These are phyloP conservation scores for Verticillium tricorpus DNA, from an alignment of 2,329 filamentous ascomycete species.

Conservation along the genomic window DNA sequence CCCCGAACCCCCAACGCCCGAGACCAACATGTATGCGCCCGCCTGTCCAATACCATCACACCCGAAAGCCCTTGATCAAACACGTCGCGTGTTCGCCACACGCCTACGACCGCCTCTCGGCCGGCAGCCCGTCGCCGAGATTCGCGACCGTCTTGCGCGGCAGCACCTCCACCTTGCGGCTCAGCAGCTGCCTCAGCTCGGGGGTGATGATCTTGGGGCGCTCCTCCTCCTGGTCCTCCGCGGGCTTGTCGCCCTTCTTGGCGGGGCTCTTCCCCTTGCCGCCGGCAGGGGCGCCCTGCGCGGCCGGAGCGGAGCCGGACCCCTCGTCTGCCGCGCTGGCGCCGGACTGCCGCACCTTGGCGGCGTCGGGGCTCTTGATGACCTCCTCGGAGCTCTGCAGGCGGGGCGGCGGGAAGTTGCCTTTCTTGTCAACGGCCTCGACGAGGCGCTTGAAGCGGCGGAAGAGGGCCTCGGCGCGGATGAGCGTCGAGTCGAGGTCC, in stretches of 20 bases:
- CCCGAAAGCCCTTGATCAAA: background rate
- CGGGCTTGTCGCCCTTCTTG: constrained; percentile 28
- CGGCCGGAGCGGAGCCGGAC: background rate
- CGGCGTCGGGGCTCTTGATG: constrained; percentile 12
- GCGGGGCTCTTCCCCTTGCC: constrained; percentile 21
- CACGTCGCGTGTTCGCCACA: background rate
- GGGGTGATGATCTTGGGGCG: constrained; percentile 48
- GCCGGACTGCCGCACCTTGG: constrained; percentile 6
- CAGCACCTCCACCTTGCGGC: constrained; percentile 40
- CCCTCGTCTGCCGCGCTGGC: background rate
- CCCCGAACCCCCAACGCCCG: background rate
- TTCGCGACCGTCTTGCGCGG: constrained; percentile 29
- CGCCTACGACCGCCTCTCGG: background rate
- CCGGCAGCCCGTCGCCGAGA: background rate
- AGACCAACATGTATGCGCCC: background rate
- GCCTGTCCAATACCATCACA: background rate
- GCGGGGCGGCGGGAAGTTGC: constrained; percentile 66
- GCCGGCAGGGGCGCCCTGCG: constrained; percentile 3
- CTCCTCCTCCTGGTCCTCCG: constrained; percentile 22
- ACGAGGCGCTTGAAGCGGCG: constrained; percentile 82
- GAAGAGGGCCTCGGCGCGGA: constrained; percentile 86
- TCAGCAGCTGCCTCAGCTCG: constrained; percentile 50
- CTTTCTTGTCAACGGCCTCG: constrained; percentile 87
- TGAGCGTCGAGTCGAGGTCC: constrained; percentile 79
- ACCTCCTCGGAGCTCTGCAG: constrained; percentile 3